Evolutionary conservation across 2,329 filamentous ascomycete species (phyloP).

Genomic region (Diaporthe citrichinensis): DNA sequence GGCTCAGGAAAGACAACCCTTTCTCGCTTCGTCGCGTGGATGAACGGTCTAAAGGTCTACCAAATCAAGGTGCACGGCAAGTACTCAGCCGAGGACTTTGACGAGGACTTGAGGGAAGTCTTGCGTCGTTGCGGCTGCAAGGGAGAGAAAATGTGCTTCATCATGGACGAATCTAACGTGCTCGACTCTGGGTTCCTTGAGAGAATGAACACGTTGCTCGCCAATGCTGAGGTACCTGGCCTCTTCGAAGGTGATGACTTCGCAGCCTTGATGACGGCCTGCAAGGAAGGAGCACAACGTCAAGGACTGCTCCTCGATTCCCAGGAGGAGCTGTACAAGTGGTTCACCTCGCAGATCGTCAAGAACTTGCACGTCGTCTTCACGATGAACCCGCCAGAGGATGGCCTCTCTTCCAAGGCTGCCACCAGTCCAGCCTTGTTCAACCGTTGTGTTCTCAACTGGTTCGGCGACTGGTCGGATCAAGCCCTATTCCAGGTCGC

Average conservation of each 20-base stretch:
- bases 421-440: constrained; percentile 98
- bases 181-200: constrained; percentile 98
- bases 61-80: constrained; percentile 99
- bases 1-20: constrained; percentile 98
- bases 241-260: constrained; percentile 99
- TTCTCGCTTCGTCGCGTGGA: constrained; percentile 98
- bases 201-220: constrained; percentile 98
- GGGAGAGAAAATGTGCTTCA: constrained; percentile 99
- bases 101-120: constrained; percentile 95
- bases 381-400: constrained; percentile 99
- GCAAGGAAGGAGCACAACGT: constrained; percentile 97
- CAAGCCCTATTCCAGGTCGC: constrained; percentile 98
- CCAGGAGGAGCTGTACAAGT: constrained; percentile 99
- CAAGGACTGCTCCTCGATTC: constrained; percentile 96
- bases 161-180: constrained; percentile 99
- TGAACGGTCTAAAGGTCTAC: constrained; percentile 99
- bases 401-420: constrained; percentile 93
- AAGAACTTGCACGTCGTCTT: constrained; percentile 99
- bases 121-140: constrained; percentile 95
- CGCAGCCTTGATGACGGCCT: constrained; percentile 98
- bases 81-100: constrained; percentile 98
- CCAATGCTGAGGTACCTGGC: constrained; percentile 99
- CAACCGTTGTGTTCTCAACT: constrained; percentile 99
- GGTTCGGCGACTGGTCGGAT: constrained; percentile 99
- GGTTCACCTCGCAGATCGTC: constrained; percentile 99